These are phyloP conservation scores for Colletotrichum caudatum DNA, from an alignment of 2,329 filamentous ascomycete genomes.

Conservation along the genomic window DNA sequence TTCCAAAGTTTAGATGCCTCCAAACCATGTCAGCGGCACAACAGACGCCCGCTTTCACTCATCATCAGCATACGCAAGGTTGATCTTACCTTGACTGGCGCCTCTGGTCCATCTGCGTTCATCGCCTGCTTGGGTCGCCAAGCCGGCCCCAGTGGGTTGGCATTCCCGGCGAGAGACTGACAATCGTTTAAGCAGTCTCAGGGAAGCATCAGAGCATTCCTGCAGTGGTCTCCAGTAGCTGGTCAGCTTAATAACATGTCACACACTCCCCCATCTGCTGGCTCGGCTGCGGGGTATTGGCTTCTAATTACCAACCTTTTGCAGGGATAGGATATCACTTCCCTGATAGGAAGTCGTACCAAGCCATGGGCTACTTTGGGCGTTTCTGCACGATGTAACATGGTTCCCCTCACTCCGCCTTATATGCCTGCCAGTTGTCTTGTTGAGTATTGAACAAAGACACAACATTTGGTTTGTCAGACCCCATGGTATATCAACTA, in stretches of 20 bases:
- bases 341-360: conserved; percentile 8
- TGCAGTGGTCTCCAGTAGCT: too few species aligned
- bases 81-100: too few species aligned
- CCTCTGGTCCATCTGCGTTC: not conserved
- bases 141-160: not conserved
- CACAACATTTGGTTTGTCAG: not conserved
- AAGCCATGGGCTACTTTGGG: not conserved
- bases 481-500: not conserved
- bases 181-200: too few species aligned
- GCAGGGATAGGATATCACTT: conserved; percentile 12
- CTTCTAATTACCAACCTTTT: not conserved
- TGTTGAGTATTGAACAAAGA: not conserved
- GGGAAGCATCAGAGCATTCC: not conserved
- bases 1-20: not conserved
- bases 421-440: not conserved
- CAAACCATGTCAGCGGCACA: not conserved
- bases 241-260: not conserved
- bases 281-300: not conserved
- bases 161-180: not conserved
- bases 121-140: too few species aligned
- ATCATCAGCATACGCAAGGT: too few species aligned
- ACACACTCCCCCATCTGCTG: not conserved
- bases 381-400: conserved; percentile 7
- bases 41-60: not conserved
- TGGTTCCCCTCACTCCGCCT: not conserved